Percentiles rank a stretch among this genome's conserved stretches.
These are phyloP conservation scores for Coniella lustricola DNA, from an alignment of 2,329 filamentous ascomycete genomes.

Conservation along the genomic window DNA sequence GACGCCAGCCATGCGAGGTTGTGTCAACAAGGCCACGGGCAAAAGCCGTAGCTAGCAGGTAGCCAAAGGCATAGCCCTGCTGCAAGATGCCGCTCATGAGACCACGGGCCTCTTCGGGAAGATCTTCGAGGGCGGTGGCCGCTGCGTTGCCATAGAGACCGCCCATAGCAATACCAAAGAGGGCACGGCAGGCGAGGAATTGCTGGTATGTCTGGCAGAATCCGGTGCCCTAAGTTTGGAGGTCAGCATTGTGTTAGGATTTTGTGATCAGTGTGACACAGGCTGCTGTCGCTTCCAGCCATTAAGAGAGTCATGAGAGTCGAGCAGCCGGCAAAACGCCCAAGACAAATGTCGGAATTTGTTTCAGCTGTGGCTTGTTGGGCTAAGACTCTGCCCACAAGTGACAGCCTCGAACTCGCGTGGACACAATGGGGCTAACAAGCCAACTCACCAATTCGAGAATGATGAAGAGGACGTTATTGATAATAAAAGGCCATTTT, in stretches of 20 bases:
- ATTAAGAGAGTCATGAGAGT: no score
- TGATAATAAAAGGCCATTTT: constrained; percentile 69
- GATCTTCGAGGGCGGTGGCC: constrained; percentile 71
- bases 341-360: background rate
- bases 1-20: constrained; percentile 73
- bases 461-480: constrained; percentile 65
- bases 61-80: constrained; percentile 63
- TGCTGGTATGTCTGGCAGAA: constrained; percentile 61
- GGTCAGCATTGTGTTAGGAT: background rate
- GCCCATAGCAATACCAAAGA: constrained; percentile 79
- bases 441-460: constrained; percentile 57
- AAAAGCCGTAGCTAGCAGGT: constrained; percentile 54
- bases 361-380: background rate
- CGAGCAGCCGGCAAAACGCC: no score
- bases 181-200: constrained; percentile 66
- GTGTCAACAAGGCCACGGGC: constrained; percentile 64
- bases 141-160: constrained; percentile 73
- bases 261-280: background rate
- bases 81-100: constrained; percentile 71
- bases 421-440: no score
- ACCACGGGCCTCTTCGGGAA: constrained; percentile 60
- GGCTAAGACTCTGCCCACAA: background rate
- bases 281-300: background rate
- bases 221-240: constrained; percentile 50
- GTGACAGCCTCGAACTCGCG: no score